Evolutionary conservation across 2,329 filamentous ascomycete species (phyloP), one percentile per base, ranked within the genome.

Genomic region (Botrytis galanthina): DNA sequence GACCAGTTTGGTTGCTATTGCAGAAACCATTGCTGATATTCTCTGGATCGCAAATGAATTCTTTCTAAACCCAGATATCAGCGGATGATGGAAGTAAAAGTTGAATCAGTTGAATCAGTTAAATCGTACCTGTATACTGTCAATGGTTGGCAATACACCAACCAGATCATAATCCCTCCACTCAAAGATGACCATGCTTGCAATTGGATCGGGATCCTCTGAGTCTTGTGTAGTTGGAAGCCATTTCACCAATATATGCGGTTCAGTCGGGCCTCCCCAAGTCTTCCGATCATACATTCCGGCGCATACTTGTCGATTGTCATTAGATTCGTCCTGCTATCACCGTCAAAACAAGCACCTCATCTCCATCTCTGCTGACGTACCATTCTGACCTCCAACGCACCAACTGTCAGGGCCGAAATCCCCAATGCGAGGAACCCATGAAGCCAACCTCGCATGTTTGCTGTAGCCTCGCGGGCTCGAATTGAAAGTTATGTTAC

Each of bases 261-360:
- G 95, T 78, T 98, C 93, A 74, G 94, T 88, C 51, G 90, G 88
- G 74, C 95, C 95, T 78, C 94, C 94, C 95, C 95, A 98, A 69
- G 92, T 88, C 80, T 90, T 92, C 81, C 90, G 91, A 84, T 93
- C 95, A 85, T 98, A 98, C 95, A 98, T 98, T 84, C 95, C 89
- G 73, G 88, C 86, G 85, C 95, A 98, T 88, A 92, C 89, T 84
- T 97, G 93, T 80, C 90, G 87, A 80, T 95, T 92, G 51, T 91
- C 88, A 70, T 93, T 89, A 72, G 90, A 89, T 81, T 96, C 87
- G 82, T 93, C 91, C 93, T 97, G 73, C 71, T 73, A 61, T 69
- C 63, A 48, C 26, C 44, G 32, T 78, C 72, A 80, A 74, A 66
- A 75, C 46, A 70, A 57, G n/a, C 29, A 59, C 35, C 32, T 64